These are phyloP conservation scores for Clohesyomyces aquaticus DNA, from an alignment of 495 filamentous ascomycete species.

Conservation along the genomic window DNA sequence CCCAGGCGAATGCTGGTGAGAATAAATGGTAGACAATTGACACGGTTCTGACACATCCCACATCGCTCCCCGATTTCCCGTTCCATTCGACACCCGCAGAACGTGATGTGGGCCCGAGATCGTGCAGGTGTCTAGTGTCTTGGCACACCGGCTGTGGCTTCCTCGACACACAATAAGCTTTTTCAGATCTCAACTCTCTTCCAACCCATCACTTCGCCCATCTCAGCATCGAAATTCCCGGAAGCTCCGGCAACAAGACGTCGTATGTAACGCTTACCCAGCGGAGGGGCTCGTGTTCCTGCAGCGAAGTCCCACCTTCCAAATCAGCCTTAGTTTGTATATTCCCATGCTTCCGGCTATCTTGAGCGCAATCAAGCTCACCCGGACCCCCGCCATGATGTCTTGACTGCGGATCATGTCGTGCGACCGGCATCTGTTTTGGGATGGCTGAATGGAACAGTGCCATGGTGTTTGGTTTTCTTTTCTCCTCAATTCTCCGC, in stretches of 20 bases:
- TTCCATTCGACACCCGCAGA: no score
- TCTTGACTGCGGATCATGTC: slow-evolving; percentile 12
- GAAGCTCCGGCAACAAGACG: not conserved
- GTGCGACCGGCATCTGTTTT: not conserved
- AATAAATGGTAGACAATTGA: slow-evolving; percentile 1
- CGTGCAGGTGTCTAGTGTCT: no score
- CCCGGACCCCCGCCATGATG: slow-evolving; percentile 13
- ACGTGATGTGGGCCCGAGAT: no score
- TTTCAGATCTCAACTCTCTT: slow-evolving; percentile 3
- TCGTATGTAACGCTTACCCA: not conserved
- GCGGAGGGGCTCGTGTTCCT: slow-evolving; percentile 24
- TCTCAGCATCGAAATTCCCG: not conserved
- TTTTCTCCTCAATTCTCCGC: no score
- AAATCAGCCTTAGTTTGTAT: slow-evolving; percentile 2
- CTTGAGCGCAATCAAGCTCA: slow-evolving; percentile 10
- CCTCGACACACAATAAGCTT: not conserved
- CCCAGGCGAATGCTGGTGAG: slow-evolving; percentile 2
- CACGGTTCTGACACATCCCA: no score
- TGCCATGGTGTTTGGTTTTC: no score
- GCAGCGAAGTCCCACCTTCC: slow-evolving; percentile 21
- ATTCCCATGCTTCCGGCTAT: not conserved
- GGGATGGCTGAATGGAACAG: no score
- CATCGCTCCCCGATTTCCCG: no score
- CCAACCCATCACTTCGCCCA: not conserved
- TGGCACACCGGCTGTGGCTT: slow-evolving; percentile 5